phyloP scores from a whole-genome alignment of 352 stramenopile species.

The Phytophthora nicotianae region DNA sequence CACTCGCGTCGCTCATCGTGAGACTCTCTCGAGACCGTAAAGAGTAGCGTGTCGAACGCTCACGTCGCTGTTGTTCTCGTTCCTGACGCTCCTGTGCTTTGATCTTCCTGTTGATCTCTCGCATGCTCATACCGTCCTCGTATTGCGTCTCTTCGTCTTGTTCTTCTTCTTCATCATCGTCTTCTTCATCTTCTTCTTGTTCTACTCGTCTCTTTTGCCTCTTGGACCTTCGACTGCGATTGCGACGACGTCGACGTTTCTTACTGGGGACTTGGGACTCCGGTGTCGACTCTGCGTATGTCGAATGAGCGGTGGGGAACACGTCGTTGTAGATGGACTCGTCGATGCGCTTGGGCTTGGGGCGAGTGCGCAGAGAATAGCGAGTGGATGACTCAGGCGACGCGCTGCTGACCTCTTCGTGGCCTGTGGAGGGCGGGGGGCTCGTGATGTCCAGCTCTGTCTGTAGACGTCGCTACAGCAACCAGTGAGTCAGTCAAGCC shows the following conservation, averaged over 20 bases:
- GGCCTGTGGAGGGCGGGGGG: constrained; percentile 6
- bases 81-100: constrained; percentile 48
- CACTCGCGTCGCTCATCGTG: constrained; percentile 25
- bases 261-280: constrained; percentile 25
- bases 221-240: constrained; percentile 17
- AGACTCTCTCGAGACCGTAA: constrained; percentile 60
- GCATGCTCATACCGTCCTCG: constrained; percentile 55
- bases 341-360: constrained; percentile 68
- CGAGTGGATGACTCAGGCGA: constrained; percentile 31
- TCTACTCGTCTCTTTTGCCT: constrained; percentile 23
- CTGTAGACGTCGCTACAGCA: constrained; percentile 29
- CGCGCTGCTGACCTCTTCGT: constrained; percentile 19
- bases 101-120: constrained; percentile 60
- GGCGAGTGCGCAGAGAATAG: constrained; percentile 63
- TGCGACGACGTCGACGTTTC: constrained; percentile 33
- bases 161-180: constrained; percentile 34
- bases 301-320: constrained; percentile 43
- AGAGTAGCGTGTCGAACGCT: constrained; percentile 57
- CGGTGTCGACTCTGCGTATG: constrained; percentile 20
- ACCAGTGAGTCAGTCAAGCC: neutral
- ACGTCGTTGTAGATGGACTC: constrained; percentile 74
- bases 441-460: constrained; percentile 17
- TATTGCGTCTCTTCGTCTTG: constrained; percentile 47
- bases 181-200: constrained; percentile 31
- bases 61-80: constrained; percentile 26